phyloP scores from a whole-genome alignment of 169 alveolate genomes.

The Plasmodium billcollinsi region DNA sequence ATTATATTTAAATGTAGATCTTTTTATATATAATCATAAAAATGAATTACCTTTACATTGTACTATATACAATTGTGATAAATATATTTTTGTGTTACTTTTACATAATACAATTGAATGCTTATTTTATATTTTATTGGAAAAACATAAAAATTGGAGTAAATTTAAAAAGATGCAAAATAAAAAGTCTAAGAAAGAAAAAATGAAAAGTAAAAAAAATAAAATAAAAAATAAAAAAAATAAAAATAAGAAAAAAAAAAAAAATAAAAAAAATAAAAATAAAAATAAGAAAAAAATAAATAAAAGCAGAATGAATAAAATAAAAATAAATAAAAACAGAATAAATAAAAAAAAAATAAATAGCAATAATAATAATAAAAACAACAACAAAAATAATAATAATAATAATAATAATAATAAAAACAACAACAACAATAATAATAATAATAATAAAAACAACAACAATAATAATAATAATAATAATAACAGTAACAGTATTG shows the following conservation, averaged over 20 bases:
- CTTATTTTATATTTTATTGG: conserved; percentile 16
- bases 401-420: not conserved
- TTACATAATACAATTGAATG: conserved; percentile 71
- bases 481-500: not conserved
- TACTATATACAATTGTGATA: conserved; percentile 42
- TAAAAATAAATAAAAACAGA: too few species aligned
- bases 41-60: conserved; percentile 68
- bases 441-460: not conserved
- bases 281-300: not conserved
- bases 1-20: conserved; percentile 53
- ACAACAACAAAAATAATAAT: too few species aligned
- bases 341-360: too few species aligned
- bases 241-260: not conserved
- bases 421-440: not conserved
- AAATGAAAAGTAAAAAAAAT: not conserved
- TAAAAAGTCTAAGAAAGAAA: not conserved
- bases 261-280: not conserved
- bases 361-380: too few species aligned
- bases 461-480: not conserved
- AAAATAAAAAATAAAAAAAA: not conserved
- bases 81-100: conserved; percentile 41
- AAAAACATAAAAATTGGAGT: not conserved
- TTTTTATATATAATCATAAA: conserved; percentile 45
- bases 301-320: not conserved
- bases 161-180: not conserved